A percentile compares a stretch with the other conserved stretches of the same genome.
phyloP scores from a whole-genome alignment of 2,329 filamentous ascomycete genomes.

The Thermoascus crustaceus region DNA sequence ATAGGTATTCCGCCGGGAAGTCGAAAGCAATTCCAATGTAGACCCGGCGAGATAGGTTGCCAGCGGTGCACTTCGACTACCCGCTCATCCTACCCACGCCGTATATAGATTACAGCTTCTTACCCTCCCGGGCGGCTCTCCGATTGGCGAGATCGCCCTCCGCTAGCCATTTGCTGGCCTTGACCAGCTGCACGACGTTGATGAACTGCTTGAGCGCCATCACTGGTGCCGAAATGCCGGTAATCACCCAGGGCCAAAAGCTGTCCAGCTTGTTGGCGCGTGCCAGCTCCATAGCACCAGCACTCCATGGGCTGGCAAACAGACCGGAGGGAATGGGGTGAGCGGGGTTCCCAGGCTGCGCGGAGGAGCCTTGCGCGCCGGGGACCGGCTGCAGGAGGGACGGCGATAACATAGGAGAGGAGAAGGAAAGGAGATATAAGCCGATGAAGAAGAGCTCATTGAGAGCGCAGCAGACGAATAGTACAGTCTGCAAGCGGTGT shows the following conservation, averaged over 20 bases:
- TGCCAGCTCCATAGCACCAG: slow-evolving; percentile 83
- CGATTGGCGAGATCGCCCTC: slow-evolving; percentile 75
- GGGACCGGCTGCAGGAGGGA: slow-evolving; percentile 63
- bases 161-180: slow-evolving; percentile 84
- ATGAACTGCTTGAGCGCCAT: slow-evolving; percentile 90
- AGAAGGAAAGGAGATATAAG: slow-evolving; percentile 95
- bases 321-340: slow-evolving; percentile 61
- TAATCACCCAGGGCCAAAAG: slow-evolving; percentile 68
- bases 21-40: no score
- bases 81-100: background rate
- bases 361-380: slow-evolving; percentile 45
- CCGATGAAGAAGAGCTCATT: slow-evolving; percentile 99
- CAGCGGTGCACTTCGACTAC: no score
- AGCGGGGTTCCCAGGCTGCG: slow-evolving; percentile 59
- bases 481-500: slow-evolving; percentile 58
- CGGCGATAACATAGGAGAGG: slow-evolving; percentile 78
- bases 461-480: slow-evolving; percentile 81
- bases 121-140: slow-evolving; percentile 37
- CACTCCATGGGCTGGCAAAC: slow-evolving; percentile 84
- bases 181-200: slow-evolving; percentile 88
- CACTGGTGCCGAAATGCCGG: slow-evolving; percentile 69
- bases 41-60: no score
- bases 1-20: no score
- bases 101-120: slow-evolving; percentile 16
- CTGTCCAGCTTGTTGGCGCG: slow-evolving; percentile 89